Evolutionary conservation across 768 basidiomycete genomes (phyloP), one percentile per base, ranked within the genome.

Genomic region (Mycena albidolilacea): DNA sequence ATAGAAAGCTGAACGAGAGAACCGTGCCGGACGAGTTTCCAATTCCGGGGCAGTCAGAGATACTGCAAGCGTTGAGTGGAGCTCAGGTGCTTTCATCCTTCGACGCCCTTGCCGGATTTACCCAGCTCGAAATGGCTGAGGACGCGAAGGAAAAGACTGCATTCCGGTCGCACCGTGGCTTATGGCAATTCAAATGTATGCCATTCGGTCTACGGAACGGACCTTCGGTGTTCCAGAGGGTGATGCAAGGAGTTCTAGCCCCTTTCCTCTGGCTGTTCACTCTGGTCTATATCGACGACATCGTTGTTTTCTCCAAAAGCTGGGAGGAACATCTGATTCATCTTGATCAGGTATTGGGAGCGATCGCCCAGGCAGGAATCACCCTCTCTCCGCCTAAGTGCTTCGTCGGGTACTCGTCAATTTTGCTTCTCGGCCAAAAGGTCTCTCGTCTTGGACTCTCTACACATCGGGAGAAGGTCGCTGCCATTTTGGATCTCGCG

Each of bases 111-210:
- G 15, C 5, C 0, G 81, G 83, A 5, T 84, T 83, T 70, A 81
- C 76, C 0, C 83, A 84, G 61, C 44, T 82, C 0, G 71, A 77
- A n/a, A 73, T 83, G 21, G 71, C 50, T 0, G 61, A 70, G 0
- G 75, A 81, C 10, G 77, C 77, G 17, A 64, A 73, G 5, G 69
- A 78, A 43, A 81, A 81, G 46, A 81, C 80, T 0, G 81, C 80
- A 0, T 84, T 84, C 67, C 64, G 80, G 0, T 79, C 80, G 0
- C 82, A 82, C 54, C 48, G 72, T 39, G 41, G 41, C 0, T 2
- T 5, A 5, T 43, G 41, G 41, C 41, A 43, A 14, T 43, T 43
- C 41, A 9, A 3, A 1, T 6, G 41, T 1, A 43, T 43, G 41
- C 41, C 41, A 1, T 43, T 43, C 8, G 41, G 41, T 2, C 2